phyloP scores from a whole-genome alignment of 108 stramenopile species.

The Epipyxis sp. region DNA sequence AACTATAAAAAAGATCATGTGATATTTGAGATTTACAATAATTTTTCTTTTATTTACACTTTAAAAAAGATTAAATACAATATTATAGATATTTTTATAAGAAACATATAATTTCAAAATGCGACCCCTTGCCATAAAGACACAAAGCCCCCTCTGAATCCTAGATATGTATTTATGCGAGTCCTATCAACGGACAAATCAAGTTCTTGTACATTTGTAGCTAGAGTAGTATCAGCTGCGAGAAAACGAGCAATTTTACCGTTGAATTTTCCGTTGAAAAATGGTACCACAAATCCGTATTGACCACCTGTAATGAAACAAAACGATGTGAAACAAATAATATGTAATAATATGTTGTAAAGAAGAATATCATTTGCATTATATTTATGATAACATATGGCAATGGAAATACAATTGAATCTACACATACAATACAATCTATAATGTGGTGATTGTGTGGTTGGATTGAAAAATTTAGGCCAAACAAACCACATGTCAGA shows the following conservation, averaged over 20 bases:
- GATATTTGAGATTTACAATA: too few relatives aligned
- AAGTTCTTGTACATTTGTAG: slow-evolving; percentile 19
- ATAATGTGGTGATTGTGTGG: too few relatives aligned
- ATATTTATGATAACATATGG: neutral
- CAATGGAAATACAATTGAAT: neutral
- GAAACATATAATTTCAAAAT: too few relatives aligned
- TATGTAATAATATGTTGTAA: too few relatives aligned
- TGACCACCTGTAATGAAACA: slow-evolving; percentile 36
- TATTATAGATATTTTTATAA: too few relatives aligned
- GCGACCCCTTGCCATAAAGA: slow-evolving; percentile 18
- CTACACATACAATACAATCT: neutral
- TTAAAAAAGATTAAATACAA: too few relatives aligned
- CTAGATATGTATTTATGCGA: neutral
- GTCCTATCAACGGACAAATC: slow-evolving; percentile 12
- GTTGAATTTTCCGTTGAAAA: slow-evolving; percentile 50
- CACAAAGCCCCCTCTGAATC: slow-evolving; percentile 24
- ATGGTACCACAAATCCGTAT: slow-evolving; percentile 50
- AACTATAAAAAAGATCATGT: too few relatives aligned
- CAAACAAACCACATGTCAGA: too few relatives aligned
- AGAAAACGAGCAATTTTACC: slow-evolving; percentile 54
- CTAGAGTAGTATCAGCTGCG: neutral
- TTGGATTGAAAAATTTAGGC: too few relatives aligned
- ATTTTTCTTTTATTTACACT: too few relatives aligned
- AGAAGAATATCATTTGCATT: neutral
- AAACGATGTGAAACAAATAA: too few relatives aligned